These are phyloP conservation scores for Fusarium sp. DNA, from an alignment of 2,329 filamentous ascomycete genomes.

Conservation along the genomic window DNA sequence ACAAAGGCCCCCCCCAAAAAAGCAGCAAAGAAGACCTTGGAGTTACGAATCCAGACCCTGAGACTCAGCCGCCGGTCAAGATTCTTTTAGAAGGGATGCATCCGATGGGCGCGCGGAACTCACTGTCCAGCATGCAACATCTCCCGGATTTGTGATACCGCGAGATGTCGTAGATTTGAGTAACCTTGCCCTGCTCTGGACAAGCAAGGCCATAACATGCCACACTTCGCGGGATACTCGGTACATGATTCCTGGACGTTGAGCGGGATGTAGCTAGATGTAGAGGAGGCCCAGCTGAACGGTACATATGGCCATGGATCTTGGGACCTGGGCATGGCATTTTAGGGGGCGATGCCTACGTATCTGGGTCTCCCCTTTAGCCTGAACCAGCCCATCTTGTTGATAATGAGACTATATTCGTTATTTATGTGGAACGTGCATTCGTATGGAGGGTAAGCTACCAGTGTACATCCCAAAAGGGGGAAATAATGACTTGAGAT, in stretches of 20 bases:
- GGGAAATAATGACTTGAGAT: conserved; percentile 35
- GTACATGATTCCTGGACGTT: conserved; percentile 18
- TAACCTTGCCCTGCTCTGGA: conserved; percentile 11
- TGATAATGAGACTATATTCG: conserved; percentile 41
- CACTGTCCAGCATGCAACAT: conserved; percentile 29
- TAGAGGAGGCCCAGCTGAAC: conserved; percentile 31
- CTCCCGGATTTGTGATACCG: conserved; percentile 38
- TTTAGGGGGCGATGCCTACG: conserved; percentile 12
- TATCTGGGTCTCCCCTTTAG: conserved; percentile 26
- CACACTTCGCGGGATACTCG: conserved; percentile 33
- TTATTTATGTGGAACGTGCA: conserved; percentile 35
- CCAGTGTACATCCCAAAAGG: conserved; percentile 20
- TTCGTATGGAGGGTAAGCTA: conserved; percentile 2
- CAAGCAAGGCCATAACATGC: conserved; percentile 40
- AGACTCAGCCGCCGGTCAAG: conserved; percentile 27
- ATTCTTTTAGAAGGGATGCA: conserved; percentile 27
- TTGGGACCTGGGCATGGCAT: conserved; percentile 32
- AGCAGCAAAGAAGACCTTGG: conserved; percentile 24
- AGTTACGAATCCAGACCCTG: conserved; percentile 38
- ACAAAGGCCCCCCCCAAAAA: not conserved
- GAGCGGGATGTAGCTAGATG: conserved; percentile 2
- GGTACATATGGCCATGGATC: conserved; percentile 42
- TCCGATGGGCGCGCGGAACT: conserved; percentile 41
- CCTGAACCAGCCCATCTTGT: conserved; percentile 40
- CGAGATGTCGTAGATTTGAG: conserved; percentile 25